Evolutionary conservation across 768 basidiomycete species (phyloP), one percentile per base, ranked within the genome.

Genomic region (Auriscalpium vulgare): DNA sequence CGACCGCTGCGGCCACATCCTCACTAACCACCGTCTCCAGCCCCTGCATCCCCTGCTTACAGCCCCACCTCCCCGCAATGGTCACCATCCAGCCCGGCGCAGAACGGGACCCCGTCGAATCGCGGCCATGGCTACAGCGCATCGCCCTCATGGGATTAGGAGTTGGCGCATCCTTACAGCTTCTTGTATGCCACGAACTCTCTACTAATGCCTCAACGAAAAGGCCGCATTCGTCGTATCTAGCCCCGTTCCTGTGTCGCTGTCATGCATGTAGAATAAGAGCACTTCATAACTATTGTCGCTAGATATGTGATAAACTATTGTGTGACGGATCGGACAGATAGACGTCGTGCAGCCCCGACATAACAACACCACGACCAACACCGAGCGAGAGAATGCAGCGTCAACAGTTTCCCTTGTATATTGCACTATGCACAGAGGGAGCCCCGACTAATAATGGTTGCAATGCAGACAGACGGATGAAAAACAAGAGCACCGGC

Each of bases 1-100:
- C 52, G 0, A 36, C 47, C 50, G 55, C 10, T 54, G 17, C 17
- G 44, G 50, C 50, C 19, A n/a, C 47, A 36, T 36, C 37, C 58
- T 66, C 11, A 66, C 29, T 29, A 29, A 29, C 57, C 56, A 56
- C 9, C 48, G 47, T 57, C 57, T 60, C 4, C 63, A 89, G 85
- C 89, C 40, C 89, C 90, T 21, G 86, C 88, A 8, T 92, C 90
- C 37, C 90, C 90, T 35, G 87, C 86, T 16, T 92, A 91, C 70
- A 90, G 87, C 60, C 89, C 89, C 46, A 87, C 88, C 2, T 91
- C 88, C 16, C 89, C 88, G n/a, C 75, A 78, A 47, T 89, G 87
- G 87, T 88, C 88, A 8, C 87, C 88, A 8, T 82, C 86, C 38
- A 90, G 87, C 60, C 88, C 88, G n/a, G 77, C 84, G 5, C 82